These are phyloP conservation scores for Malus sieversii DNA, from an alignment of 306 rosid species.

Conservation along the genomic window DNA sequence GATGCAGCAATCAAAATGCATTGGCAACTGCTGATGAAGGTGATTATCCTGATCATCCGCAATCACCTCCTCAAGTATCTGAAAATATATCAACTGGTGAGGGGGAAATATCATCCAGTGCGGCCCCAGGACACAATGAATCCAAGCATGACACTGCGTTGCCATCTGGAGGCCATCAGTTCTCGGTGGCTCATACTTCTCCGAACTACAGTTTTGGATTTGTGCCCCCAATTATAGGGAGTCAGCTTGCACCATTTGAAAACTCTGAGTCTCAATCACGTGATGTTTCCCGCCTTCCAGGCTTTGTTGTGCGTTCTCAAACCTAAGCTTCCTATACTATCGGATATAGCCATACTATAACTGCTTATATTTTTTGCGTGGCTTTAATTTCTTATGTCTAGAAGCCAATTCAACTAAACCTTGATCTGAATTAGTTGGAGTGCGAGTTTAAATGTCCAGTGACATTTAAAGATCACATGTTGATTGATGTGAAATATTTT, in stretches of 20 bases:
- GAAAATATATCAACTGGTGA: slow-evolving; percentile 55
- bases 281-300: slow-evolving; percentile 66
- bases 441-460: background rate
- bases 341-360: background rate
- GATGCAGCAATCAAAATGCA: slow-evolving; percentile 49
- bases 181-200: slow-evolving; percentile 52
- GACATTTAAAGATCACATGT: too few relatives aligned
- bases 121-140: slow-evolving; percentile 50
- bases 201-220: slow-evolving; percentile 65
- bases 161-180: slow-evolving; percentile 63
- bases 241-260: slow-evolving; percentile 69
- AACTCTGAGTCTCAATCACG: slow-evolving; percentile 73
- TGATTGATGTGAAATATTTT: background rate
- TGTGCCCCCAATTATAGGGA: slow-evolving; percentile 67
- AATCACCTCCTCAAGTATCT: slow-evolving; percentile 57
- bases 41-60: slow-evolving; percentile 57
- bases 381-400: background rate
- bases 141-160: slow-evolving; percentile 61
- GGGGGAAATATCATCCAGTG: slow-evolving; percentile 63
- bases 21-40: slow-evolving; percentile 43
- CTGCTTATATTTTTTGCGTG: background rate
- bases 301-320: slow-evolving; percentile 64
- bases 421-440: background rate
- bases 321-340: slow-evolving; percentile 1
- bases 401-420: background rate